Evolutionary conservation across 768 basidiomycete genomes (phyloP), one percentile per base, ranked within the genome.

Genomic region (Macrolepiota dolichaula): DNA sequence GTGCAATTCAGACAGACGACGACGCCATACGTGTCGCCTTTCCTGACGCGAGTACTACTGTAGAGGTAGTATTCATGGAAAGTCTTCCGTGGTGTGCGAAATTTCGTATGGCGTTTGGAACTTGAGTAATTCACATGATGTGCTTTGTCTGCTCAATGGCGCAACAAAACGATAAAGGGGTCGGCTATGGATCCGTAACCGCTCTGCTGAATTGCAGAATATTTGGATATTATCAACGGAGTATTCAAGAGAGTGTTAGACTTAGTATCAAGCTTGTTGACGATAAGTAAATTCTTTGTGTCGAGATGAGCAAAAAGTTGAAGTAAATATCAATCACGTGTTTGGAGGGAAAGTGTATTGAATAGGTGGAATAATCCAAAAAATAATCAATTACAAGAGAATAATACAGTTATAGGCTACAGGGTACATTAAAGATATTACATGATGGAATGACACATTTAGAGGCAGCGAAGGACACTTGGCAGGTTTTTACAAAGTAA

Each of bases 401-500:
- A 32, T 32, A 32, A 32, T 32, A 32, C 29, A 32, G 3, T 32
- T 32, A n/a, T 32, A 7, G 29, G 29, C 3, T 32, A 7, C 3
- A 7, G 7, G 7, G 7, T 32, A 32, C 29, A 32, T 32, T 32
- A 32, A 32, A 32, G 29, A 32, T 32, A 32, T 32, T n/a, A n/a
- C n/a, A n/a, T n/a, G n/a, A n/a, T n/a, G n/a, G n/a, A n/a, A n/a
- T n/a, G n/a, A n/a, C n/a, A n/a, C n/a, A n/a, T n/a, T n/a, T n/a
- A n/a, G n/a, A n/a, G n/a, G n/a, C n/a, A n/a, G n/a, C n/a, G n/a
- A n/a, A n/a, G n/a, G n/a, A n/a, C n/a, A n/a, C n/a, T n/a, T n/a
- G n/a, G n/a, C n/a, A n/a, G n/a, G n/a, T n/a, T n/a, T 58, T 58
- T 52, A 59, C n/a, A 59, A 29, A 46, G 38, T 38, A 50, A 57